Evolutionary conservation across 1,139 yeast genomes (phyloP), one percentile per base, ranked within the genome.

Genomic region (Suhomyces anneliseae): DNA sequence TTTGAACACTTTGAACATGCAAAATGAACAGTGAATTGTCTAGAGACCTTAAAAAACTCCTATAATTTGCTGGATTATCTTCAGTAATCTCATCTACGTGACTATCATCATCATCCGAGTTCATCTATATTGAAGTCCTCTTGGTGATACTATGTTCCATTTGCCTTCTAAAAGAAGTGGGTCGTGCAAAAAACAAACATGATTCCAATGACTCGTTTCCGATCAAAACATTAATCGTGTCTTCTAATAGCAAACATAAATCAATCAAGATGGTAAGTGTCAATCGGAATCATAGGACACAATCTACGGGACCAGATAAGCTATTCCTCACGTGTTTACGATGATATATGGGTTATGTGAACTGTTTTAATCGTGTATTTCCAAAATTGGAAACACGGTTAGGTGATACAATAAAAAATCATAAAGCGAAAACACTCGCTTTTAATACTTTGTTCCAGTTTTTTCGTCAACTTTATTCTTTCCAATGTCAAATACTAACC

Each of bases 1-100:
- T 70, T 46, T 73, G 68, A 10, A 75, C 52, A 26, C 58, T 54
- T 39, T 69, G 67, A 27, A 77, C 69, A 49, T 71, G 69, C 1
- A 68, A 65, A 6, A 77, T 58, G 31, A 77, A 67, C 54, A 74
- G 70, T 3, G 69, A 65, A 53, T 77, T 75, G 34, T 65, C 72
- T 52, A 77, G 61, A 8, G 78, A 73, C 46, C 55, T 58, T 41
- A 73, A 58, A 49, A 64, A 72, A 26, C 54, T 48, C 15, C 43
- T 24, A 36, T 44, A 39, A 10, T 12, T 29, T 10, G 29, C 19
- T 46, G 54, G 62, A 44, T 68, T 26, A 10, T 37, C 41, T 26
- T 27, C 36, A 33, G 24, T 4, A 4, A 19, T 19, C 6, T 32
- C 36, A 31, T 37, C 34, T 14, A 24, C 27, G 10, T 40, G 19